phyloP scores from a whole-genome alignment of 768 basidiomycete species.

The Trametes meyenii region DNA sequence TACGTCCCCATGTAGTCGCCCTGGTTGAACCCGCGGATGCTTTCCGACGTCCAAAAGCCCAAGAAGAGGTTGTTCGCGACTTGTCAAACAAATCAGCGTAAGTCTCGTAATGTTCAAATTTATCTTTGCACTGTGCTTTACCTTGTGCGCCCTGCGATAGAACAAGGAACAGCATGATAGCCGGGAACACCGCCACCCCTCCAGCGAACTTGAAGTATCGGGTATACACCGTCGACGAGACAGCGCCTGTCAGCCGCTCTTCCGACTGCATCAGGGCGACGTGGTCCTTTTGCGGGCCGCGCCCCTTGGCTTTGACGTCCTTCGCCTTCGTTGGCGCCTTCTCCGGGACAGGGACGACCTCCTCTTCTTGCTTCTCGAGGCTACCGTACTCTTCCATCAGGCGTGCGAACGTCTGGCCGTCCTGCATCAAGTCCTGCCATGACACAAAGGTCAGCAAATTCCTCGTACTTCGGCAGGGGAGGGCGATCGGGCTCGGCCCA shows the following conservation, averaged over 20 bases:
- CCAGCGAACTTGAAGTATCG: conserved; percentile 42
- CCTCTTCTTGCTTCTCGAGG: conserved; percentile 46
- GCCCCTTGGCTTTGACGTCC: conserved; percentile 35
- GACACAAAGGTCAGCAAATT: background rate
- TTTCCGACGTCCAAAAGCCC: conserved; percentile 68
- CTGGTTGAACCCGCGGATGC: conserved; percentile 57
- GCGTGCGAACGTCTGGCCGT: conserved; percentile 37
- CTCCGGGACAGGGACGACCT: conserved; percentile 38
- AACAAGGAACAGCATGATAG: conserved; percentile 47
- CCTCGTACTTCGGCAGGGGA: background rate
- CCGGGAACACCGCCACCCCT: conserved; percentile 40
- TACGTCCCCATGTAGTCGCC: conserved; percentile 69
- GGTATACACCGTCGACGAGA: conserved; percentile 38
- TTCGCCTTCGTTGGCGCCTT: conserved; percentile 16
- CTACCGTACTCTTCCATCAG: conserved; percentile 45
- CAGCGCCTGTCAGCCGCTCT: conserved; percentile 44
- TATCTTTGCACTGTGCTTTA: conserved; percentile 27
- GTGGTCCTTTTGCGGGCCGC: conserved; percentile 21
- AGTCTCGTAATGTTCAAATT: background rate
- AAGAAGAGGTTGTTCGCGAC: conserved; percentile 71
- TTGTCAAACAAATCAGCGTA: conserved; percentile 22
- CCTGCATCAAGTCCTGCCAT: conserved; percentile 35
- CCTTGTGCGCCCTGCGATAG: conserved; percentile 55
- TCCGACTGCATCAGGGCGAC: conserved; percentile 35
- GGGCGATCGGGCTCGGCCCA: background rate